Evolutionary conservation across 768 basidiomycete genomes (phyloP).

Genomic region (Butyriboletus loyo): DNA sequence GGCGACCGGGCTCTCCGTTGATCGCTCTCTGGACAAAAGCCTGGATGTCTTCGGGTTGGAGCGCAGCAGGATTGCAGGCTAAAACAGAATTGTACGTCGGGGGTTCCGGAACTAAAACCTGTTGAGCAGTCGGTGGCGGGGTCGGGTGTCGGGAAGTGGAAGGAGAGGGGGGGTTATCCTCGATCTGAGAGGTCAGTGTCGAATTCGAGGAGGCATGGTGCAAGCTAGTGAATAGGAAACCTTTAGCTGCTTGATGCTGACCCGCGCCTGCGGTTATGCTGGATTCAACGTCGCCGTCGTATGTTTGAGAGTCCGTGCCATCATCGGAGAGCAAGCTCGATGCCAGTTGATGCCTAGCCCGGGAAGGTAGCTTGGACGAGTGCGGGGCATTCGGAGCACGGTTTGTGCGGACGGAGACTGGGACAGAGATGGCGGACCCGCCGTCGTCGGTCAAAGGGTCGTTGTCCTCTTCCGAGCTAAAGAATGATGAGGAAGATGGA

Average conservation of each 20-base stretch:
- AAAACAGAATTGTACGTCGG: conserved; percentile 37
- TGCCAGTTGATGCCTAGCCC: conserved; percentile 52
- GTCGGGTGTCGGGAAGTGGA: conserved; percentile 19
- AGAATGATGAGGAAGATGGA: conserved; percentile 16
- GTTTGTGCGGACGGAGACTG: conserved; percentile 25
- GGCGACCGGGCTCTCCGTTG: conserved; percentile 58
- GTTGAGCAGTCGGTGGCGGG: conserved; percentile 28
- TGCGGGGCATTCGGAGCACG: conserved; percentile 30
- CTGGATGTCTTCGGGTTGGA: conserved; percentile 77
- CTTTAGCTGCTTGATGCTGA: conserved; percentile 30
- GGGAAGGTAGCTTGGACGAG: conserved; percentile 20
- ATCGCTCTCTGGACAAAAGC: conserved; percentile 74
- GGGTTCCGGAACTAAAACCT: conserved; percentile 37
- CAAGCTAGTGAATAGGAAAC: conserved; percentile 29
- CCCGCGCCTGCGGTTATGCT: conserved; percentile 61
- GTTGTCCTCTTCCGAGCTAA: conserved; percentile 84
- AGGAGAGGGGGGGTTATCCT: conserved; percentile 15
- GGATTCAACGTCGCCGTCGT: conserved; percentile 87
- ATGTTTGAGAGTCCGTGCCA: conserved; percentile 81
- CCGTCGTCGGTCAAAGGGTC: conserved; percentile 81
- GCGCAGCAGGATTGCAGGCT: conserved; percentile 60
- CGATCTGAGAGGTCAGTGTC: conserved; percentile 47
- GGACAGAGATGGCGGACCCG: conserved; percentile 49
- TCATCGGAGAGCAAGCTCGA: conserved; percentile 60
- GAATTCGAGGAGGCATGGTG: conserved; percentile 49